Percentiles rank a stretch among this genome's conserved stretches.
phyloP scores from a whole-genome alignment of 768 basidiomycete species.

The Amyloporia xantha region DNA sequence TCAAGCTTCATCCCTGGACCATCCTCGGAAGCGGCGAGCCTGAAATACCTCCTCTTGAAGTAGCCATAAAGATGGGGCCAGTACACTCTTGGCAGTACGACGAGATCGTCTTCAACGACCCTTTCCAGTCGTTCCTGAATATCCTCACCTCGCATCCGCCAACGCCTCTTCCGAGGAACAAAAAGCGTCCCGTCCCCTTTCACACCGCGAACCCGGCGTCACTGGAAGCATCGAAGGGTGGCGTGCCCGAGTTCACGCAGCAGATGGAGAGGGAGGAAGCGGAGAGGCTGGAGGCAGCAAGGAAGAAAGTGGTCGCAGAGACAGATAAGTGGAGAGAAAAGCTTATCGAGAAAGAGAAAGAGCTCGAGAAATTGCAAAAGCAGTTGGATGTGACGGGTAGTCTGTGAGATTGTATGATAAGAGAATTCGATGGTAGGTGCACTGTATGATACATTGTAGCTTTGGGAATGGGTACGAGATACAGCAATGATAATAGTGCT shows the following conservation, averaged over 20 bases:
- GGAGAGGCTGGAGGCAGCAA: conserved; percentile 71
- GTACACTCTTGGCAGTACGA: conserved; percentile 99
- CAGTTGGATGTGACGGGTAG: conserved; percentile 24
- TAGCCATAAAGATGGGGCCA: conserved; percentile 60
- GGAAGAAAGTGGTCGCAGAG: conserved; percentile 63
- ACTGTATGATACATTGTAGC: too few species aligned
- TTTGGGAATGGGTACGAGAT: too few species aligned
- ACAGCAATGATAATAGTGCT: not conserved
- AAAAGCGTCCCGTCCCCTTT: conserved; percentile 61
- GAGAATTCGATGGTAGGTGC: too few species aligned
- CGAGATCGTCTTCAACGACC: conserved; percentile 94
- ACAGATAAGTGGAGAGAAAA: conserved; percentile 64
- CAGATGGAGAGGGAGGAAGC: conserved; percentile 86
- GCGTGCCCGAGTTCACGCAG: conserved; percentile 77
- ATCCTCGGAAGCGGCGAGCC: conserved; percentile 55
- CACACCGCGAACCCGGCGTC: conserved; percentile 48
- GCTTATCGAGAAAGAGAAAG: conserved; percentile 78
- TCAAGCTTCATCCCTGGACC: conserved; percentile 92
- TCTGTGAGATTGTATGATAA: too few species aligned
- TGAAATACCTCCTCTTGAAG: conserved; percentile 61
- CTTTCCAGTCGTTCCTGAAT: conserved; percentile 79
- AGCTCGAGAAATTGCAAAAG: conserved; percentile 64
- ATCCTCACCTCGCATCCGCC: conserved; percentile 79
- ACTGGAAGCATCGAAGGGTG: conserved; percentile 55
- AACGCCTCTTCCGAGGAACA: conserved; percentile 65